Evolutionary conservation across 148 eudicot species (phyloP), one percentile per base, ranked within the genome.

Genomic region (Limonium bicolor): DNA sequence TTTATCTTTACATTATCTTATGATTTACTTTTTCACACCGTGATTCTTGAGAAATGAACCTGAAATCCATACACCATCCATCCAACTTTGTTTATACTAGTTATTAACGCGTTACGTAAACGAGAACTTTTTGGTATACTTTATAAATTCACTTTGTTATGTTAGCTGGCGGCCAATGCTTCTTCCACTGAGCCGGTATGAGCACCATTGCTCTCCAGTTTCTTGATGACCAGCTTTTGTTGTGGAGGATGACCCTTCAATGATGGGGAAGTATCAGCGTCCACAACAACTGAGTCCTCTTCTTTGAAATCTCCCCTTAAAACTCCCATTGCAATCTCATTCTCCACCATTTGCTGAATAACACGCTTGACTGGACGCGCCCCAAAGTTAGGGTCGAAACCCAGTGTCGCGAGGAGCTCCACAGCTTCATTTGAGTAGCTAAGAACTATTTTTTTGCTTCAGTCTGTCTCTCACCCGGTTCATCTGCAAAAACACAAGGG

Each of bases 301-400:
- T 90, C 97, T 44, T 62, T 64, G 27, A 63, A 67, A 35, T 80
- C 95, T 40, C 95, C 97, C 58, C 67, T 67, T 16, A 90, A 59
- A 19, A 90, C 63, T 30, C 79, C 74, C 87, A 84, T 70, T 2
- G 97, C 80, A 36, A 90, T 66, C 51, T 90, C 87, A 51, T 90
- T 84, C 72, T 80, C 97, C 20, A 90, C 93, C 97, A 90, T 55
- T 53, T 90, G 95, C 42, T 90, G 93, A 40, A 90, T 80, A 54
- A 84, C 93, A 32, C 97, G 72, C 63, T 90, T 90, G 18, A 84
- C 97, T 12, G 97, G 97, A 27, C 97, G 75, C 1, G 97, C 97
- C 30, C 97, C 97, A 24, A 69, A 90, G 67, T 90, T 84, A 0
- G 97, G 97, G 61, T 90, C 95, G 28, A 72, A 90, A 1, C 95